Evolutionary conservation across 2,329 filamentous ascomycete species (phyloP).

Genomic region (Nemania serpens): DNA sequence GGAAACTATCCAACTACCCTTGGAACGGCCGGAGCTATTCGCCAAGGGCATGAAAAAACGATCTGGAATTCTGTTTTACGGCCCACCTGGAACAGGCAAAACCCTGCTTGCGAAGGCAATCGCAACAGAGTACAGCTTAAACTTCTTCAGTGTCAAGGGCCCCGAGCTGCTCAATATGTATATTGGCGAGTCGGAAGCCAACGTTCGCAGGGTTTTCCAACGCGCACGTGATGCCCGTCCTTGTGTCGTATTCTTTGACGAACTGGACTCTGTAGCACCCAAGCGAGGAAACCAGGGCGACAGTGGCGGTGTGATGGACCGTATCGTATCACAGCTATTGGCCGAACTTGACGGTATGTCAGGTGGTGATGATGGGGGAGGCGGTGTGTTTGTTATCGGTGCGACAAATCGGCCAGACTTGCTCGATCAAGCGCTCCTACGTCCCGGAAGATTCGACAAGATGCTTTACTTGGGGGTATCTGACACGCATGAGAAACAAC

Average conservation of each 20-base stretch:
- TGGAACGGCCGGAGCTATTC: conserved; percentile 90
- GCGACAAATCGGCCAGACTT: conserved; percentile 95
- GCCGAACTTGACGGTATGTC: conserved; percentile 98
- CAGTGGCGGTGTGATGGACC: conserved; percentile 96
- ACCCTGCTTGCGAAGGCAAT: conserved; percentile 92
- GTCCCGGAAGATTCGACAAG: conserved; percentile 94
- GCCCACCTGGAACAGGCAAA: conserved; percentile 88
- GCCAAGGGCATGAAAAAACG: conserved; percentile 98
- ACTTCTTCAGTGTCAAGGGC: conserved; percentile 93
- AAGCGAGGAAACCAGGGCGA: conserved; percentile 98
- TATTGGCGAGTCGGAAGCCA: conserved; percentile 91
- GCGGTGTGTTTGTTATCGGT: conserved; percentile 94
- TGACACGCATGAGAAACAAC: conserved; percentile 95
- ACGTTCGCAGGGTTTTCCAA: conserved; percentile 88
- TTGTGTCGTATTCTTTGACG: conserved; percentile 92
- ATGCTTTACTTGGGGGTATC: conserved; percentile 97
- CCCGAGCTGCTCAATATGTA: conserved; percentile 95
- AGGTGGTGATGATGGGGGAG: conserved; percentile 77
- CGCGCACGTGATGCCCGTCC: conserved; percentile 82
- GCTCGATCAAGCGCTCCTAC: conserved; percentile 84
- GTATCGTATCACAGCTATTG: conserved; percentile 92
- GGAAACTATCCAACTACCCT: conserved; percentile 92
- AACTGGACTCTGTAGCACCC: conserved; percentile 89
- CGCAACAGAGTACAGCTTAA: conserved; percentile 89
- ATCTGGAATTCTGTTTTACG: conserved; percentile 90